These are phyloP conservation scores for Parascedosporium putredinis DNA, from an alignment of 2,329 filamentous ascomycete genomes.

Conservation along the genomic window DNA sequence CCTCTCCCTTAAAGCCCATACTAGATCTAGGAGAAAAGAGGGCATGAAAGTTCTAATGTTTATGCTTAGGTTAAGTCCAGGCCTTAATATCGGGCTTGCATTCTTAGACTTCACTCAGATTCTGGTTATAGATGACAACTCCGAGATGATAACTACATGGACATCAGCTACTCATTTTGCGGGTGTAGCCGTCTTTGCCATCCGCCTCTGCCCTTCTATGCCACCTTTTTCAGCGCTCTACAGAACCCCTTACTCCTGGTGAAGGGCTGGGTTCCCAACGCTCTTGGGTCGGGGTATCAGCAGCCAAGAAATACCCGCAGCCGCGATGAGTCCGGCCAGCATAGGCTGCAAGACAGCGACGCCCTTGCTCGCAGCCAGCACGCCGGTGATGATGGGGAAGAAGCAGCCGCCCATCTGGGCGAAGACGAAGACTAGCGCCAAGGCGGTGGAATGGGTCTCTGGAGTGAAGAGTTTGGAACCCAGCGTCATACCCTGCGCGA, in stretches of 20 bases:
- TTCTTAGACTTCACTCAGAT: no score
- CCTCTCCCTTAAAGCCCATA: no score
- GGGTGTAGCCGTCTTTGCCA: no score
- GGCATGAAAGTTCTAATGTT: no score
- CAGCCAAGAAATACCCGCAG: conserved; percentile 36
- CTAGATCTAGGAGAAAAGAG: no score
- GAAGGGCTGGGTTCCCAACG: conserved; percentile 19
- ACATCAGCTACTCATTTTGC: no score
- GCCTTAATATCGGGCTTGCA: no score
- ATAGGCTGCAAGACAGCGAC: conserved; percentile 42
- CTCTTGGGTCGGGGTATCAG: conserved; percentile 28
- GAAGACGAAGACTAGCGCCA: conserved; percentile 44
- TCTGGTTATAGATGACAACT: no score
- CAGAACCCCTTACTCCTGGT: conserved; percentile 26
- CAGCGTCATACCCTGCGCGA: conserved; percentile 42
- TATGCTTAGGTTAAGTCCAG: no score
- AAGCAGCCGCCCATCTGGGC: conserved; percentile 44
- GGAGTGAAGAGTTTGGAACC: conserved; percentile 38
- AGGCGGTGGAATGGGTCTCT: conserved; percentile 23
- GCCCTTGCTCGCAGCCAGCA: conserved; percentile 33
- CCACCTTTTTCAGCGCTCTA: no score
- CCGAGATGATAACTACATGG: no score
- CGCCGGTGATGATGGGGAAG: conserved; percentile 44
- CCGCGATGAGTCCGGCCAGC: conserved; percentile 33
- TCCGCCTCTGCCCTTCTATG: no score